These are phyloP conservation scores for Trametopsis cervina DNA, from an alignment of 768 basidiomycete genomes.

Conservation along the genomic window DNA sequence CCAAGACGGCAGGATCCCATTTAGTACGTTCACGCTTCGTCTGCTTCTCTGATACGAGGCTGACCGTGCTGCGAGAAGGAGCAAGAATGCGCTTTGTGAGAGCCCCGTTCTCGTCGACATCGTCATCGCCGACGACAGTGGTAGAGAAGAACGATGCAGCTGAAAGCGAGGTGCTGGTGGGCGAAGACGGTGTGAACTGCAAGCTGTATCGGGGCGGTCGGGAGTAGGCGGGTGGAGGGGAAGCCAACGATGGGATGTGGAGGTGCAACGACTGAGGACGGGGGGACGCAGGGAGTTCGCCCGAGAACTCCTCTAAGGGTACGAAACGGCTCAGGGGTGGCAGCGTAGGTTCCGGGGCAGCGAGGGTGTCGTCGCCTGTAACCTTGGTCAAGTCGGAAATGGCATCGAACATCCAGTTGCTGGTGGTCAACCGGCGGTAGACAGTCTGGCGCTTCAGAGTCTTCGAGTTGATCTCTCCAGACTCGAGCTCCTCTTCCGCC, in stretches of 20 bases:
- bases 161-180: slow-evolving; percentile 29
- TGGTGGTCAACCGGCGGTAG: slow-evolving; percentile 53
- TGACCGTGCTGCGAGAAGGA: slow-evolving; percentile 13
- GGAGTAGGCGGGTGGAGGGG: slow-evolving; percentile 28
- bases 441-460: slow-evolving; percentile 36
- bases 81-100: slow-evolving; percentile 16
- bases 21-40: slow-evolving; percentile 27
- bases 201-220: slow-evolving; percentile 42
- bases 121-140: slow-evolving; percentile 30
- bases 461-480: slow-evolving; percentile 21
- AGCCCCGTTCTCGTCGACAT: slow-evolving; percentile 36
- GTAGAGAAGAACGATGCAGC: slow-evolving; percentile 17
- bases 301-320: slow-evolving; percentile 27
- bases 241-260: slow-evolving; percentile 24
- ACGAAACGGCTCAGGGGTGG: slow-evolving; percentile 30
- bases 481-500: slow-evolving; percentile 24
- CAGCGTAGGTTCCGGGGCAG: slow-evolving; percentile 20
- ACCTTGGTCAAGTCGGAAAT: slow-evolving; percentile 55
- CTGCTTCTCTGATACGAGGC: background rate
- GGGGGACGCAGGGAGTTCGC: slow-evolving; percentile 15
- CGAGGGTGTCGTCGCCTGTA: slow-evolving; percentile 3
- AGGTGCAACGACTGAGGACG: slow-evolving; percentile 36
- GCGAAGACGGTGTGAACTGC: slow-evolving; percentile 58
- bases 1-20: slow-evolving; percentile 23
- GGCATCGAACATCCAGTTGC: slow-evolving; percentile 85